A percentile compares a stretch with the other conserved stretches of the same genome.
Conservation (phyloP, 768 basidiomycete species). For the Trametes meyenii region DNA sequence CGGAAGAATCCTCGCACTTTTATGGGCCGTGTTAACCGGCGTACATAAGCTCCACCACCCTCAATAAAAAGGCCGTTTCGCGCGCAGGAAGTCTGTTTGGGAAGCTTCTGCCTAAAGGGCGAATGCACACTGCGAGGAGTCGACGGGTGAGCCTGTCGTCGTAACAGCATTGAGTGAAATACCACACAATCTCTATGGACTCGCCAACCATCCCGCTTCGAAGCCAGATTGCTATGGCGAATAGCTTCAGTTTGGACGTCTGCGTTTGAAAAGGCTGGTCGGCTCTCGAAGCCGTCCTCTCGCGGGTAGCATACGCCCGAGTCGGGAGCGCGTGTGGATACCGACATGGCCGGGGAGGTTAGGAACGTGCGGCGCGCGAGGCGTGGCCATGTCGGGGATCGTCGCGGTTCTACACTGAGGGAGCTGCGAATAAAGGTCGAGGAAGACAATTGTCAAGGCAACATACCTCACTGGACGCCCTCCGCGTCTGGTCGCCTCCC, state of each 20-base stretch:
- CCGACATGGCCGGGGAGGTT: slow-evolving; percentile 17
- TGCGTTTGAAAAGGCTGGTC: not conserved
- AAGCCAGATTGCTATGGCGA: slow-evolving; percentile 19
- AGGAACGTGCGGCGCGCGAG: slow-evolving; percentile 10
- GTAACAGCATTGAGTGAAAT: slow-evolving; percentile 6
- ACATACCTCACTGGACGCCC: slow-evolving; percentile 4
- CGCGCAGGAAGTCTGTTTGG: slow-evolving; percentile 15
- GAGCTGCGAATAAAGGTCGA: not conserved
- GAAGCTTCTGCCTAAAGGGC: slow-evolving; percentile 11
- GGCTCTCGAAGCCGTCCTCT: not conserved
- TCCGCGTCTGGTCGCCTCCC: not conserved
- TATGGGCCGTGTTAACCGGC: slow-evolving; percentile 20
- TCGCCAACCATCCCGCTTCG: slow-evolving; percentile 1
- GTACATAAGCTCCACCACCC: slow-evolving; percentile 20
- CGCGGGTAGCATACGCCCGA: not conserved
- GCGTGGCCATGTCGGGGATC: slow-evolving; percentile 22
- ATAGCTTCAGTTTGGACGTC: not conserved
- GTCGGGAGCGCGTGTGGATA: not conserved
- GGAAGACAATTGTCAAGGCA: slow-evolving; percentile 16
- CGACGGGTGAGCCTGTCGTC: slow-evolving; percentile 2
- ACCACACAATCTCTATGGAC: slow-evolving; percentile 9
- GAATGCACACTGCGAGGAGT: not conserved
- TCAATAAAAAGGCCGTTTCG: slow-evolving; percentile 22
- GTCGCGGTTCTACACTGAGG: slow-evolving; percentile 5
- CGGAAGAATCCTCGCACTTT: slow-evolving; percentile 18